Evolutionary conservation across 176 grass and related monocot genomes (phyloP), one percentile per base, ranked within the genome.

Genomic region (Pontederia paniculata): DNA sequence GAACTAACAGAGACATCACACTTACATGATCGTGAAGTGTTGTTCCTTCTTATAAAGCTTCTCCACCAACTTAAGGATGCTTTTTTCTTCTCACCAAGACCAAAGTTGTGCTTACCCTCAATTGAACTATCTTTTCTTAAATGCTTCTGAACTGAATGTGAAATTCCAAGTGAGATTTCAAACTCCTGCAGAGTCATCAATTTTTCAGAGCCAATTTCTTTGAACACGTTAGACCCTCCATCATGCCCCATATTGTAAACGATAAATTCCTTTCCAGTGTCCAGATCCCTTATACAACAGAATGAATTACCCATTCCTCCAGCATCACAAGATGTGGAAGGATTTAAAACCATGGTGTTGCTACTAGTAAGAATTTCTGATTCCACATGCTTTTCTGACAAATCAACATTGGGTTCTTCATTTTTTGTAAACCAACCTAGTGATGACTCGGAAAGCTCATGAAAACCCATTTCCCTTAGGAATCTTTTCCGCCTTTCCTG

Each of bases 401-500:
- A 50, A 9, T 5, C 45, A n/a, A 20, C 12, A 57, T 71, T 70
- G 12, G 74, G 65, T 23, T 81, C 86, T 66, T 53, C 71, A 12
- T 46, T 63, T 44, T 46, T 21, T 14, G 52, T 58, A 60, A 56
- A 54, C 55, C 56, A 60, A 55, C 74, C 73, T 11, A 52, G 22
- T 54, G 54, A 42, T 44, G 78, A 12, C 55, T 45, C 43, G 9
- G 68, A 9, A 31, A 77, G 60, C 12, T 84, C 87, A 67, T 62
- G 57, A n/a, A 91, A 67, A 23, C 93, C 93, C 55, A 82, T 71
- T 80, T 68, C 80, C 20, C 71, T 68, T 2, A 88, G 67, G 31
- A 98, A 98, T 31, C 50, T 77, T 11, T 78, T 73, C 9, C 93
- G 60, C 21, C 93, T 84, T 77, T 98, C 83, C 31, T 82, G 73